Percentiles rank a stretch among this genome's conserved stretches.
These are phyloP conservation scores for Chrysoporthe cubensis DNA, from an alignment of 2,329 filamentous ascomycete genomes.

Conservation along the genomic window DNA sequence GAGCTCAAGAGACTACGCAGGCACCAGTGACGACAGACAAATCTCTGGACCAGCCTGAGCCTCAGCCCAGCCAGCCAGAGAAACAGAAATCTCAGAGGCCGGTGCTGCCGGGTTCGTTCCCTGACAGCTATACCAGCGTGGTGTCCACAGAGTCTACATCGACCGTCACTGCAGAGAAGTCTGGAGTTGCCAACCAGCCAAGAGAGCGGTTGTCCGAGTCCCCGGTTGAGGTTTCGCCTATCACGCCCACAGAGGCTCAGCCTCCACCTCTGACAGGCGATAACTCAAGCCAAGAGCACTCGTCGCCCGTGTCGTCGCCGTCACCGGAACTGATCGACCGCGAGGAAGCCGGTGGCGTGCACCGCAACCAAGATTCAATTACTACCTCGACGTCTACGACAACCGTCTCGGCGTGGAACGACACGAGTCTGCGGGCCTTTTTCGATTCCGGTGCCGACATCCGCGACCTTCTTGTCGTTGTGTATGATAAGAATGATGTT, in stretches of 20 bases:
- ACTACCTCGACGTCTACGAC: conserved; percentile 60
- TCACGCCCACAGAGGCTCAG: conserved; percentile 47
- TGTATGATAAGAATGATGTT: conserved; percentile 89
- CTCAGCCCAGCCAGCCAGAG: conserved; percentile 37
- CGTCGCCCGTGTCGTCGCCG: conserved; percentile 65
- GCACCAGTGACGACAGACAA: conserved; percentile 32
- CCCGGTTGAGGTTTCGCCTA: conserved; percentile 67
- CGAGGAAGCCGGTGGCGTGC: conserved; percentile 46
- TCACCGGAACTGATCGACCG: conserved; percentile 63
- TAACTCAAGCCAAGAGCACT: conserved; percentile 69
- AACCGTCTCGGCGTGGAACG: conserved; percentile 77
- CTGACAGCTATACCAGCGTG: conserved; percentile 44
- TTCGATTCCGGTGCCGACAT: conserved; percentile 90
- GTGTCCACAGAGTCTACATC: conserved; percentile 38
- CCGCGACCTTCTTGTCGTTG: conserved; percentile 84
- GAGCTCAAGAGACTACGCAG: conserved; percentile 43
- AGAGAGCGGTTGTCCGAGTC: conserved; percentile 66
- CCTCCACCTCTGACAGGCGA: conserved; percentile 72
- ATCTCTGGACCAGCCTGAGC: conserved; percentile 11
- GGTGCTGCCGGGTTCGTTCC: conserved; percentile 45
- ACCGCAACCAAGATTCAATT: conserved; percentile 51
- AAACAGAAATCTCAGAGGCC: conserved; percentile 39
- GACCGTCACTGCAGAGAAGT: conserved; percentile 36
- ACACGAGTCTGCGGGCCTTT: conserved; percentile 82
- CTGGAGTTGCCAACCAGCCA: conserved; percentile 36